Base-by-base conservation (phyloP, 345 rosid species). In the Noccaea caerulescens region DNA sequence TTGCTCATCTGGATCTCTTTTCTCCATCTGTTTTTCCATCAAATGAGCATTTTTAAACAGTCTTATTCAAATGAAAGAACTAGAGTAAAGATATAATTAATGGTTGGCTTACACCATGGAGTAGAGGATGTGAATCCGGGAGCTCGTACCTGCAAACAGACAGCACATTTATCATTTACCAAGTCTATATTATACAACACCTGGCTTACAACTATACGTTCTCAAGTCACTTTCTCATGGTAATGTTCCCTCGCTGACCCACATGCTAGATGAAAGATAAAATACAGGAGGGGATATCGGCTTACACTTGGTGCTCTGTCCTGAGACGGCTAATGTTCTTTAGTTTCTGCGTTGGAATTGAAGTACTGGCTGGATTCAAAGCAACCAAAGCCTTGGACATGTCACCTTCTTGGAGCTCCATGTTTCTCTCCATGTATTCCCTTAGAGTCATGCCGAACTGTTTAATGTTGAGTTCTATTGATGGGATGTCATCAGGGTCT, bases 301-400 rank as follows among this genome's bases (percentile, higher is more conserved):
- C 98, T 93, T 86, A 93, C 98, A 91, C 98, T 79, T 81, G 90
- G 68, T 93, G 97, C 82, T 93, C 98, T 66, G 98, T 93, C 54
- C 97, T 84, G 70, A 93, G 83, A 57, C 90, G 85, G 72, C 89
- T 85, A 45, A 89, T 79, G 69, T 85, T 87, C 83, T 93, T 93
- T 68, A 93, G 79, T 80, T 86, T 89, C 25, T 86, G 86, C 34
- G 84, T 70, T 45, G 97, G 97, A 56, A 91, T 81, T 37, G 84
- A 83, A 63, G 97, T 83, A 51, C 77, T 83, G 52, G 83, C 67
- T 25, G 88, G 76, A 82, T 77, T 68, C 82, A 93, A 80, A 87
- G 94, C 87, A 66, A 93, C 96, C 71, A 93, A 84, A 47, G 97
- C 98, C 78, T 79, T 82, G 53, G 96, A 86, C 82, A 89, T 80